Percentiles rank a stretch among this genome's conserved stretches.
These are phyloP conservation scores for Kwoniella dendrophila DNA, from an alignment of 768 basidiomycete genomes.

Conservation along the genomic window DNA sequence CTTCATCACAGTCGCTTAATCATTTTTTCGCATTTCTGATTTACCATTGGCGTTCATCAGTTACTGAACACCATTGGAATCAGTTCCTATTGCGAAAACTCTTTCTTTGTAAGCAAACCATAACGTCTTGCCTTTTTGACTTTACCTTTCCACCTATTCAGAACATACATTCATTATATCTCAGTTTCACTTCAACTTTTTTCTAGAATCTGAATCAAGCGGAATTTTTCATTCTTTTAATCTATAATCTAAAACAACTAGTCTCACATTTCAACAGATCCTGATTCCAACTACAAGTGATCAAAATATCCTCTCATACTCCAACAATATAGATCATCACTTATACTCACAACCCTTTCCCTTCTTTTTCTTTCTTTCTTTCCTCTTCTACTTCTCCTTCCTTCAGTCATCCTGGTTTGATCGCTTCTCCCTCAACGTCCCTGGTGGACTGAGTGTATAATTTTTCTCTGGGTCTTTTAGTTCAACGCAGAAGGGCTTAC, in stretches of 20 bases:
- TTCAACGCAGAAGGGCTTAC: no score
- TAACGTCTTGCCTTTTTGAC: constrained; percentile 14
- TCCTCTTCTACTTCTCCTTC: neutral
- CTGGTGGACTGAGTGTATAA: constrained; percentile 15
- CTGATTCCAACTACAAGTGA: neutral
- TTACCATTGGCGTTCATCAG: no score
- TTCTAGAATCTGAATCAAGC: no score
- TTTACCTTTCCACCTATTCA: neutral
- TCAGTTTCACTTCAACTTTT: constrained; percentile 1
- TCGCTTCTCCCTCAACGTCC: constrained; percentile 2
- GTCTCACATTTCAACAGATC: neutral
- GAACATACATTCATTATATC: neutral
- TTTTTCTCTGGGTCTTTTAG: no score
- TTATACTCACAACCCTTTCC: neutral
- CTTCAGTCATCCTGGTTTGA: neutral
- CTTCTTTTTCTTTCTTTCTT: neutral
- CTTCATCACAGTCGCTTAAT: no score
- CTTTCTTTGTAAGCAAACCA: no score
- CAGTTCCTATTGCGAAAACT: no score
- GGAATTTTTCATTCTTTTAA: no score
- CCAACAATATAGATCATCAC: neutral
- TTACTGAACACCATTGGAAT: no score
- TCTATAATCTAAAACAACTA: neutral
- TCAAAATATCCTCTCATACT: neutral
- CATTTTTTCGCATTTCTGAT: no score